phyloP scores from a whole-genome alignment of 2,329 filamentous ascomycete genomes.

The Graphilbum sp. region DNA sequence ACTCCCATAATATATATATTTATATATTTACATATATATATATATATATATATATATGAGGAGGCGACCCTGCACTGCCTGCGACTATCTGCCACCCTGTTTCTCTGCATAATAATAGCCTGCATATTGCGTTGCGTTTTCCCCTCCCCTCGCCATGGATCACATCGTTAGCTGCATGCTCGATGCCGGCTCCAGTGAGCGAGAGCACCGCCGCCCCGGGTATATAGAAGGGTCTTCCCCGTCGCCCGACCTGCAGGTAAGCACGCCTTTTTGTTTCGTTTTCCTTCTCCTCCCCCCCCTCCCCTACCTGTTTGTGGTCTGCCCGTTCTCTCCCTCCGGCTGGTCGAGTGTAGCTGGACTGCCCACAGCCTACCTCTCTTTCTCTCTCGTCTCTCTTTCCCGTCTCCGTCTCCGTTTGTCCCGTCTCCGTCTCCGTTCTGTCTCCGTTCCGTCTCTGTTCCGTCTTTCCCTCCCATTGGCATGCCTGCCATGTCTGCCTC shows the following conservation, averaged over 20 bases:
- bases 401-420: too few species aligned
- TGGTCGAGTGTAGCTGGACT: constrained; percentile 3
- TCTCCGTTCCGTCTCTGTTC: too few species aligned
- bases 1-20: too few species aligned
- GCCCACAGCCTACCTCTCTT: too few species aligned
- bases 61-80: background rate
- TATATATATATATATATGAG: background rate
- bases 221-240: constrained; percentile 35
- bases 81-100: background rate
- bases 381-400: too few species aligned
- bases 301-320: constrained; percentile 1
- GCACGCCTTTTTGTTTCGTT: constrained; percentile 10
- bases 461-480: too few species aligned
- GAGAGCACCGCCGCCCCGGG: constrained; percentile 20
- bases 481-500: too few species aligned
- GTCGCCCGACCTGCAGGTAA: constrained; percentile 18
- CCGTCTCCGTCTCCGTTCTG: too few species aligned
- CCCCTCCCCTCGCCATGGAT: constrained; percentile 28
- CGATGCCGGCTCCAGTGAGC: constrained; percentile 25
- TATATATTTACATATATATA: too few species aligned
- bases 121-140: background rate
- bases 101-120: background rate
- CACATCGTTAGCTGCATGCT: constrained; percentile 46
- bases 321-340: constrained; percentile 1
- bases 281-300: constrained; percentile 1